Evolutionary conservation across 495 filamentous ascomycete species (phyloP).

Genomic region (Aspergillus ostianus): DNA sequence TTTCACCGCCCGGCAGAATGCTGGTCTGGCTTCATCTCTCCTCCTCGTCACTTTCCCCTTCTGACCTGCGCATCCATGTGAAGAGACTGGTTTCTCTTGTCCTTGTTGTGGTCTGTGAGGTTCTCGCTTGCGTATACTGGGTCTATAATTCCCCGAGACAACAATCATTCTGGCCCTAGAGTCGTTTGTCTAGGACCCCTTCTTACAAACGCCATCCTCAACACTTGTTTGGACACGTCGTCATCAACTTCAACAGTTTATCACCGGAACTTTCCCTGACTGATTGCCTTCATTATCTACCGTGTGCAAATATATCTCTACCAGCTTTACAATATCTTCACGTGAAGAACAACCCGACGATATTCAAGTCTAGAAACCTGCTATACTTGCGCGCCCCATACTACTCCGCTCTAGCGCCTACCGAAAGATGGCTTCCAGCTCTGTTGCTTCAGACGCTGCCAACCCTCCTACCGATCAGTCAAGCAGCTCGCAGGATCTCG

Average conservation of each 20-base stretch:
- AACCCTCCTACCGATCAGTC: slow-evolving; percentile 3
- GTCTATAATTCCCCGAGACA: neutral
- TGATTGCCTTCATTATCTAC: neutral
- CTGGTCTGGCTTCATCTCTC: neutral
- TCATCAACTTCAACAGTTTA: neutral
- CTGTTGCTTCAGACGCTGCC: neutral
- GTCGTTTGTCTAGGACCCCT: neutral
- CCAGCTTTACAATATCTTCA: neutral
- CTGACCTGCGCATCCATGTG: no score
- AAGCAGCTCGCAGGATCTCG: slow-evolving; percentile 32
- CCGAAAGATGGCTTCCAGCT: neutral
- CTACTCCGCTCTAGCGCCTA: no score
- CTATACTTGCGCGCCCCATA: neutral
- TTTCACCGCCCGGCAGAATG: slow-evolving; percentile 32
- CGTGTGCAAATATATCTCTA: neutral
- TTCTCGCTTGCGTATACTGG: neutral
- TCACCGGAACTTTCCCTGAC: neutral
- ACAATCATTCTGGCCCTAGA: neutral
- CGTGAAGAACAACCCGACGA: neutral
- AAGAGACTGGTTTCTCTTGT: neutral
- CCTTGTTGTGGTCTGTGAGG: neutral
- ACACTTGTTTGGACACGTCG: neutral
- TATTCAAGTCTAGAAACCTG: neutral
- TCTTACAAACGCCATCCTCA: neutral
- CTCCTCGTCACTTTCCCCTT: neutral